A percentile compares a stretch with the other conserved stretches of the same genome.
Conservation (phyloP, 345 rosid genomes). For the Noccaea bulbosa region DNA sequence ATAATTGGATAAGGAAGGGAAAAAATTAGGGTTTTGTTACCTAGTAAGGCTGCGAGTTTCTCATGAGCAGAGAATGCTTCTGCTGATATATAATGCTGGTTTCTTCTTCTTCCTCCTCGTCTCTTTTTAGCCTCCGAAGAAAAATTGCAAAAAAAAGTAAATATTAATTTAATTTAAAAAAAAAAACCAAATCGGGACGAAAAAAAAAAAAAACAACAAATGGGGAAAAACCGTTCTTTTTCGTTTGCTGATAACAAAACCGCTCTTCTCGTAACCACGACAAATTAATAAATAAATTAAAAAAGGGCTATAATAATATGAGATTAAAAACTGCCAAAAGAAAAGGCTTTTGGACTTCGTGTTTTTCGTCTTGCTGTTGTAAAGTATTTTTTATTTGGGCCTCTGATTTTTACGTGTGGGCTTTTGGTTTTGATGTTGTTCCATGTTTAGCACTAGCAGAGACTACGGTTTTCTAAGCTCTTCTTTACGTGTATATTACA, state of each 20-base stretch:
- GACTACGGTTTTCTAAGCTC: too few relatives aligned
- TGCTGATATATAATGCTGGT: conserved; percentile 44
- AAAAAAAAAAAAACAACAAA: conserved; percentile 2
- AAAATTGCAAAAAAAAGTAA: conserved; percentile 10
- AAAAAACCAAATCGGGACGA: conserved; percentile 17
- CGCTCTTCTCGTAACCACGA: conserved; percentile 30
- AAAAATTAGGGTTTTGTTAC: conserved; percentile 45
- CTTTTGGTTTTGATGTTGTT: too few relatives aligned
- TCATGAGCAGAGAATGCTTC: conserved; percentile 35
- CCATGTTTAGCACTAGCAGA: too few relatives aligned
- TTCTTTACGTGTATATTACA: too few relatives aligned
- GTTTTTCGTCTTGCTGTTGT: too few relatives aligned
- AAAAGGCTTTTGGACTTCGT: too few relatives aligned
- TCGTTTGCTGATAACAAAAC: conserved; percentile 29
- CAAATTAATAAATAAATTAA: not conserved
- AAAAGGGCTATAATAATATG: not conserved
- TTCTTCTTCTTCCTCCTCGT: conserved; percentile 41
- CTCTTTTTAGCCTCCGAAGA: conserved; percentile 28
- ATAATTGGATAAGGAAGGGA: not conserved
- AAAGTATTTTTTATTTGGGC: too few relatives aligned
- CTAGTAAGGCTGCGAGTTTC: conserved; percentile 41
- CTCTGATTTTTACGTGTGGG: too few relatives aligned
- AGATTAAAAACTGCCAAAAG: not conserved
- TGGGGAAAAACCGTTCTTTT: conserved; percentile 29
- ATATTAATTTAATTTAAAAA: not conserved